Percentiles rank a stretch among this genome's conserved stretches.
These are phyloP conservation scores for Phytophthora tentaculata DNA, from an alignment of 352 stramenopile genomes.

Conservation along the genomic window DNA sequence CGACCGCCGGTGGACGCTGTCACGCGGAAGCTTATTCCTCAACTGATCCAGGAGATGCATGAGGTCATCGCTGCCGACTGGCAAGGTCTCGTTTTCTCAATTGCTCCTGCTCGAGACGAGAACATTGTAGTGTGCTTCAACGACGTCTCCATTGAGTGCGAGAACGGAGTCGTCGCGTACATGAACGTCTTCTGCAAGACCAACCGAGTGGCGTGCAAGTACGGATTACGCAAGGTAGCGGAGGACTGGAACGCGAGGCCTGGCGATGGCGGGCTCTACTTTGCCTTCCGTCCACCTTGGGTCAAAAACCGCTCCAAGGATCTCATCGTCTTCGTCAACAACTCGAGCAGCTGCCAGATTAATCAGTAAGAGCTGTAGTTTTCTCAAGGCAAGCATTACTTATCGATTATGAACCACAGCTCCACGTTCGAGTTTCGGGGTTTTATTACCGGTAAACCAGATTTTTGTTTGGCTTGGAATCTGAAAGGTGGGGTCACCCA, in stretches of 20 bases:
- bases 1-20: slow-evolving; percentile 61
- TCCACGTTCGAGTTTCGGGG: too few species aligned
- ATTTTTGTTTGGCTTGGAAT: too few species aligned
- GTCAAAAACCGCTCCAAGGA: slow-evolving; percentile 68
- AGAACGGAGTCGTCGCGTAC: slow-evolving; percentile 73
- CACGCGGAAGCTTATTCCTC: slow-evolving; percentile 70
- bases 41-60: slow-evolving; percentile 77
- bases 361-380: slow-evolving; percentile 9
- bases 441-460: too few species aligned
- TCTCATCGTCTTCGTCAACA: slow-evolving; percentile 50
- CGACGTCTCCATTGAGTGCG: slow-evolving; percentile 52
- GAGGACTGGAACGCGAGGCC: slow-evolving; percentile 84
- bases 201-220: slow-evolving; percentile 73
- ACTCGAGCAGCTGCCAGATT: slow-evolving; percentile 9
- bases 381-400: slow-evolving; percentile 15
- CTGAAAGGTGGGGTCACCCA: too few species aligned
- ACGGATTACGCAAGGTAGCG: slow-evolving; percentile 75
- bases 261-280: slow-evolving; percentile 65
- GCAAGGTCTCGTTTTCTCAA: slow-evolving; percentile 58
- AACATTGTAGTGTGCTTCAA: slow-evolving; percentile 68
- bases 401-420: not conserved
- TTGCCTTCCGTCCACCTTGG: slow-evolving; percentile 65
- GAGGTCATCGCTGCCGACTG: slow-evolving; percentile 67
- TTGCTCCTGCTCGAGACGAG: slow-evolving; percentile 64
- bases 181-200: slow-evolving; percentile 85